Base-by-base conservation (phyloP, 805 yeast species). In the Metschnikowia rubicola region DNA sequence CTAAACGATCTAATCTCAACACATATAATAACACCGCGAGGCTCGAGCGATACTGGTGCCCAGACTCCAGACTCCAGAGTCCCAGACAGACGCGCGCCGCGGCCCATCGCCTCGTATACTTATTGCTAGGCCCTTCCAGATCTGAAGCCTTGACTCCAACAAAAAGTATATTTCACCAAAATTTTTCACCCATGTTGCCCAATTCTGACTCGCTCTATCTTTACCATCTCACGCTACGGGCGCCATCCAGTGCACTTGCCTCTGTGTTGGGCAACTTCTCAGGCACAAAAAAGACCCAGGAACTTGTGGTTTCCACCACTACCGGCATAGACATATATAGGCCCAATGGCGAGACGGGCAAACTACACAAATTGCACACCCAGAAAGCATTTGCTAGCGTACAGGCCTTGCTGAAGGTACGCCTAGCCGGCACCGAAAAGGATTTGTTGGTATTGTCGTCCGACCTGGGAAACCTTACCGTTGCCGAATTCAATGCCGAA, bases 391-490 rank as follows among this genome's bases (percentile, higher is more conserved):
- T 84, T 63, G 84, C 86, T 2, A 71, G 78, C 6, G 68, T 91
- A 3, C 72, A 89, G 39, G 51, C 69, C 3, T 65, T 88, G 10
- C 70, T 68, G 6, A 69, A 77, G 21, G 65, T 88, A 45, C 74
- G 80, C 17, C 61, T 77, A 10, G 71, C 79, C 0, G 88, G 86
- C 0, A 60, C 80, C 0, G 61, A 71, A 0, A 71, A 68, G 44
- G 94, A 88, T 53, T 68, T 69, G 28, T 50, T 91, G n/a, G 76
- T 84, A 7, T 60, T 88, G 2, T 78, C 92, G 0, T 81, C 94
- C 0, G 97, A 91, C 59, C 78, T 95, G 1, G 97, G 97, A 0
- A 80, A 80, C 48, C 52, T 90, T 17, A 68, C 80, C 0, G 60
- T 87, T 0, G 64, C 82, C 10, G 77, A 80, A 45, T 74, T 77